Evolutionary conservation across 164 flowering plant genomes (phyloP), one percentile per base, ranked within the genome.

Genomic region (Platanus orientalis): DNA sequence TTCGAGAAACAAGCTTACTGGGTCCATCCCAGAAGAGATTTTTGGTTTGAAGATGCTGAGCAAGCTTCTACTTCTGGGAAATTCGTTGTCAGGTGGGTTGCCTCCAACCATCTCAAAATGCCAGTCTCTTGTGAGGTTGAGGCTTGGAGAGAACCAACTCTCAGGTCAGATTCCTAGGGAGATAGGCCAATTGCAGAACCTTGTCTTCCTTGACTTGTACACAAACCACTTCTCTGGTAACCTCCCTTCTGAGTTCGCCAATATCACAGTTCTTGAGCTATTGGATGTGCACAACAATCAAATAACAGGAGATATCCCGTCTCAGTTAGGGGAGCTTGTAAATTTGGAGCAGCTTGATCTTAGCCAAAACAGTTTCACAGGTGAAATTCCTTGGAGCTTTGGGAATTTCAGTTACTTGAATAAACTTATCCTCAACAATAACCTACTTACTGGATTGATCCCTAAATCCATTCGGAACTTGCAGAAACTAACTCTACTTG

Each of bases 281-380:
- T 75, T 95, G 68, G 97, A 92, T 76, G 85, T 95, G 48, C 92
- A 89, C 63, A 86, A 86, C 53, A 95, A 95, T 66, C 74, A 85
- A 58, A 54, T 95, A 6, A 87, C 83, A 12, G 98, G 99, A 23
- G 86, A 81, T 24, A 84, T 95, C 13, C 99, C 98, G 0, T 11
- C 76, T 27, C 77, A 78, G 78, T 68, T 95, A 11, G 96, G 96
- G 2, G 79, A 75, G 58, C 81, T 92, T 45, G 83, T 84, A 49
- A 89, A 88, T 67, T 75, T 95, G 44, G 96, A 95, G 84, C 91
- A 83, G 79, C 92, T 95, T 69, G 99, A 95, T 77, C 83, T 92
- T 20, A 90, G 97, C 59, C 71, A 80, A 61, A 95, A 95, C 77
- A 81, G 94, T 64, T 90, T 92, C 71, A 74, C 80, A 0, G 97